Conservation (phyloP, 306 rosid genomes). For the Vigna nakashimae region DNA sequence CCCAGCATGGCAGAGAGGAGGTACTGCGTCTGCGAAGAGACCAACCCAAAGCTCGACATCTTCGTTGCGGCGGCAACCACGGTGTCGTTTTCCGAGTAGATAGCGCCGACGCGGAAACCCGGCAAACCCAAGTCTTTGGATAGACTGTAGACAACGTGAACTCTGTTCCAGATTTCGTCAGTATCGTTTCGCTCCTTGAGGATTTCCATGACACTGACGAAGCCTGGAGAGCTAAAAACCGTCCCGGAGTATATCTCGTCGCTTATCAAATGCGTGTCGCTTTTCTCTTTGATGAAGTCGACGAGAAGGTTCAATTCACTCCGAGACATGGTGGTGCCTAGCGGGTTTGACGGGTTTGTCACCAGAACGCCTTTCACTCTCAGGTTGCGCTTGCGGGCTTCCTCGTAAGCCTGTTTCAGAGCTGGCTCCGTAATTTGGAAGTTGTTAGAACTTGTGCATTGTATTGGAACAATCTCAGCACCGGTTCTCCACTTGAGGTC, state of each 20-base stretch:
- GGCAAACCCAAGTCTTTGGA: constrained; percentile 89
- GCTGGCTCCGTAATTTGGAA: constrained; percentile 73
- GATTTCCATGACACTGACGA: constrained; percentile 72
- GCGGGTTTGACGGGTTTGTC: constrained; percentile 93
- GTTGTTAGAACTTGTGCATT: constrained; percentile 73
- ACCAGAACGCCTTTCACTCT: constrained; percentile 82
- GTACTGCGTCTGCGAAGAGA: constrained; percentile 84
- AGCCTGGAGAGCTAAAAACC: constrained; percentile 67
- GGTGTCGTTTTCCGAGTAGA: constrained; percentile 68
- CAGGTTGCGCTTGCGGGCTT: constrained; percentile 59
- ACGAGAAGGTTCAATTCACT: constrained; percentile 67
- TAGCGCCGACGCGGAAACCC: constrained; percentile 81
- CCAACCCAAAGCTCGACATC: constrained; percentile 87
- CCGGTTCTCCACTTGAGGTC: constrained; percentile 89
- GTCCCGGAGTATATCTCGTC: constrained; percentile 93
- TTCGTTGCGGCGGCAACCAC: constrained; percentile 75
- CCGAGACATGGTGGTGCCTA: constrained; percentile 72
- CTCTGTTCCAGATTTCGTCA: constrained; percentile 52
- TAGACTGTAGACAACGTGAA: constrained; percentile 83
- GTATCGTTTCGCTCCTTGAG: constrained; percentile 54
- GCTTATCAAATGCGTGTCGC: constrained; percentile 71
- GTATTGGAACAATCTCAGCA: constrained; percentile 81
- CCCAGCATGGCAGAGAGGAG: constrained; percentile 73
- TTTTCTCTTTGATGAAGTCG: constrained; percentile 55
- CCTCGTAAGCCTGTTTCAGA: constrained; percentile 59